These are phyloP conservation scores for Aristolochia contorta DNA, from an alignment of 164 flowering plant species.

Conservation along the genomic window DNA sequence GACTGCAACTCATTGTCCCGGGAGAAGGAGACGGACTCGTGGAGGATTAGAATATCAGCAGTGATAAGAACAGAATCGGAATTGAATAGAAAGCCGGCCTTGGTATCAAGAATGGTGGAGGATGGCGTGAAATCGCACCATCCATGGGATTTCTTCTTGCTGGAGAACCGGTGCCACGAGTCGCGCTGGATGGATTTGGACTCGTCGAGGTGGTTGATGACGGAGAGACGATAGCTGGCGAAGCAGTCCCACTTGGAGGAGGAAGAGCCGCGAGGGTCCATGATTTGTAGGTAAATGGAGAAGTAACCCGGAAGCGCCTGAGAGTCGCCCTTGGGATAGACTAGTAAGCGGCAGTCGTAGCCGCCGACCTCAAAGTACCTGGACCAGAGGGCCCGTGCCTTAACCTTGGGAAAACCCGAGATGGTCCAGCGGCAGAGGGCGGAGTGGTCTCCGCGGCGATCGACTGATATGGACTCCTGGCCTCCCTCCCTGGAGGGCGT, in stretches of 20 bases:
- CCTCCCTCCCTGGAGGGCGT: constrained; percentile 16
- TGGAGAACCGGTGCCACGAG: constrained; percentile 87
- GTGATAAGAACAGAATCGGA: constrained; percentile 52
- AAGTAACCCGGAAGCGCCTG: constrained; percentile 92
- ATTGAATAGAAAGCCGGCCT: constrained; percentile 43
- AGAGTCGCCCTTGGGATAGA: constrained; percentile 90
- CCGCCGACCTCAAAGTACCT: constrained; percentile 93
- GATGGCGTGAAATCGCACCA: constrained; percentile 93
- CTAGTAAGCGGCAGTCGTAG: constrained; percentile 74
- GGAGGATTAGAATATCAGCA: constrained; percentile 75
- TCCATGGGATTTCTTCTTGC: constrained; percentile 92
- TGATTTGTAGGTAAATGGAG: constrained; percentile 75
- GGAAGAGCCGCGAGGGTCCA: constrained; percentile 76
- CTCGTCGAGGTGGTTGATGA: constrained; percentile 52
- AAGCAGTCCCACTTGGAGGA: constrained; percentile 92
- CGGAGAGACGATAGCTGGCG: constrained; percentile 67
- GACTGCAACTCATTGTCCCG: constrained; percentile 42
- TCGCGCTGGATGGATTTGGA: constrained; percentile 70
- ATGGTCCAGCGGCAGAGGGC: constrained; percentile 85
- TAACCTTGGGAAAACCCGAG: constrained; percentile 54
- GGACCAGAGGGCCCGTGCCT: constrained; percentile 81
- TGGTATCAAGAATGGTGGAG: constrained; percentile 52
- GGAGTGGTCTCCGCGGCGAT: constrained; percentile 55
- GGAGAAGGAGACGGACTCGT: constrained; percentile 60
- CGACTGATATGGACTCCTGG: constrained; percentile 49